Percentiles rank a stretch among this genome's conserved stretches.
Evolutionary conservation across 306 rosid species (phyloP).

Genomic region (Fragaria ananassa): DNA sequence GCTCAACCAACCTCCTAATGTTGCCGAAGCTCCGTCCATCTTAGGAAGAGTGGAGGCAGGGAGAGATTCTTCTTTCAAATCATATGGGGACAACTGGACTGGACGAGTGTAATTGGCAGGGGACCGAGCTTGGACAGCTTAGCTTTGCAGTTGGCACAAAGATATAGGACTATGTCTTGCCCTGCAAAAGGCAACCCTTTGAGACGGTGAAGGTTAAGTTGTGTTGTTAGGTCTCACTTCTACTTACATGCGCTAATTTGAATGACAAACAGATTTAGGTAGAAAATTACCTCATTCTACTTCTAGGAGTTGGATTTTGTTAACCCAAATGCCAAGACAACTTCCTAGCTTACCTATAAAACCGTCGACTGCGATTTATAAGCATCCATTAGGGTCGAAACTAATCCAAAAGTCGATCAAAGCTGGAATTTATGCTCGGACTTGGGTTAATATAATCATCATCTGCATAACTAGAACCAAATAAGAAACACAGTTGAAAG

Average conservation of each 20-base stretch:
- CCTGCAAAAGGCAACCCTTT: background rate
- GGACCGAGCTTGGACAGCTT: slow-evolving; percentile 42
- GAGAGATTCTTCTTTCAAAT: slow-evolving; percentile 19
- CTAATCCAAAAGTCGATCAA: background rate
- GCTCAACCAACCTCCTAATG: slow-evolving; percentile 20
- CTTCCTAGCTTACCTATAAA: background rate
- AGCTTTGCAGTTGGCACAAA: background rate
- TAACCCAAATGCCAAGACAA: background rate
- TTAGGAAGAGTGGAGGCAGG: slow-evolving; percentile 17
- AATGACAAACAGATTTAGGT: background rate
- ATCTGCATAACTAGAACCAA: background rate
- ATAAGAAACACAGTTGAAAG: background rate
- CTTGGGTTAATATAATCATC: background rate
- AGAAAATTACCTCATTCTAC: background rate
- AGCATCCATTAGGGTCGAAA: background rate
- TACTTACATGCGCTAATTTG: background rate
- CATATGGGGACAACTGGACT: slow-evolving; percentile 14
- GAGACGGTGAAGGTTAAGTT: background rate
- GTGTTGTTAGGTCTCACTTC: background rate
- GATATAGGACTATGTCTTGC: background rate
- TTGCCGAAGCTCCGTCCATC: slow-evolving; percentile 17
- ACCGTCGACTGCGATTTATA: background rate
- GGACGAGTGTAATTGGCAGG: slow-evolving; percentile 15
- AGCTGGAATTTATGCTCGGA: background rate
- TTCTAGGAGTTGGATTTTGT: background rate